Conservation (phyloP, 2,329 filamentous ascomycete species). For the Diatrype stigma region DNA sequence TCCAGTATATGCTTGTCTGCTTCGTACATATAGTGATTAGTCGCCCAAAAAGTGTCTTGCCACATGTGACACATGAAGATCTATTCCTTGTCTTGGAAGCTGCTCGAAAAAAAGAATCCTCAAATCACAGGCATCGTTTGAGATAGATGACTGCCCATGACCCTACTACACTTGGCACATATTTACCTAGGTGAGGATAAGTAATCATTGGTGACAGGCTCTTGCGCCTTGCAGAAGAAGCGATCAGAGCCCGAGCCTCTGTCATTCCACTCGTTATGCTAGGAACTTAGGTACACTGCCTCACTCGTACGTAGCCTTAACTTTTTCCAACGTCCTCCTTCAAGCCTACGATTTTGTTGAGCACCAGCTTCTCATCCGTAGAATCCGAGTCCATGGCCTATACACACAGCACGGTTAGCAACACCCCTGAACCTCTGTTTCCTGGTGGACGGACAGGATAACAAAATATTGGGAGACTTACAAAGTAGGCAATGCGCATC, state of each 20-base stretch:
- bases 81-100: too few relatives aligned
- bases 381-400: constrained; percentile 73
- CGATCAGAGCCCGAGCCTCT: too few relatives aligned
- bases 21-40: too few relatives aligned
- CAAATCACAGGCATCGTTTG: neutral
- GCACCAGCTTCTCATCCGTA: constrained; percentile 71
- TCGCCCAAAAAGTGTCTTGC: too few relatives aligned
- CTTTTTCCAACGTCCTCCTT: constrained; percentile 80
- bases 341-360: constrained; percentile 88
- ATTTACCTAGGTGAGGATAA: neutral
- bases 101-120: neutral
- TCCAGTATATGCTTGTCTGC: too few relatives aligned
- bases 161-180: neutral
- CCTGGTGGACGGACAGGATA: neutral
- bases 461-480: constrained; percentile 29
- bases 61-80: too few relatives aligned
- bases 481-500: constrained; percentile 82
- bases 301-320: constrained; percentile 6
- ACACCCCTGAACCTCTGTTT: neutral
- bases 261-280: too few relatives aligned
- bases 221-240: too few relatives aligned
- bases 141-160: neutral
- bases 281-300: too few relatives aligned
- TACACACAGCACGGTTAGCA: constrained; percentile 9
- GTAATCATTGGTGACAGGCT: too few relatives aligned